These are phyloP conservation scores for Parastagonospora nodorum DNA, from an alignment of 2,329 filamentous ascomycete genomes.

Conservation along the genomic window DNA sequence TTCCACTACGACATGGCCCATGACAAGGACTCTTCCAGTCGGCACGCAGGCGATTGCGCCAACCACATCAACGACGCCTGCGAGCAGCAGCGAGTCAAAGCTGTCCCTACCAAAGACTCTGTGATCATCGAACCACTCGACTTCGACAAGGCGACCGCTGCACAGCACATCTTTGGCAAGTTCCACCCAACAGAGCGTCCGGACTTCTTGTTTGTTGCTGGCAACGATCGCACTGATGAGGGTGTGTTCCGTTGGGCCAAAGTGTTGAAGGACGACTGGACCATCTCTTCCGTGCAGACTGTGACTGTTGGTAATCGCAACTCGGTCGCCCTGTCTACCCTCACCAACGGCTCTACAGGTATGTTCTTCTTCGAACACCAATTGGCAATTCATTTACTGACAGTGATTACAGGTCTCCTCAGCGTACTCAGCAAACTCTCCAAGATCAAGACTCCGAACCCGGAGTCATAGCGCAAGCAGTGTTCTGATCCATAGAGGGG, in stretches of 20 bases:
- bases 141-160: conserved; percentile 86
- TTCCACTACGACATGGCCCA: conserved; percentile 88
- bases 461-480: neutral
- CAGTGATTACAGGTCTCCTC: conserved; percentile 30
- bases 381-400: conserved; percentile 9
- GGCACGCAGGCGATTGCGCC: conserved; percentile 86
- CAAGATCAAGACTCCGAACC: conserved; percentile 18
- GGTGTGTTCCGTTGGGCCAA: conserved; percentile 96
- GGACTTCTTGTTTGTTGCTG: conserved; percentile 88
- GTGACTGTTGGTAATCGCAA: conserved; percentile 86
- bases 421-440: conserved; percentile 35
- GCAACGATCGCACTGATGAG: conserved; percentile 91
- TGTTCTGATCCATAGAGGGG: neutral
- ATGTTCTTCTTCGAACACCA: conserved; percentile 44
- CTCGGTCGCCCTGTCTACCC: conserved; percentile 81
- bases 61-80: conserved; percentile 96
- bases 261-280: conserved; percentile 62
- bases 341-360: conserved; percentile 93
- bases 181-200: conserved; percentile 45
- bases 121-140: conserved; percentile 84
- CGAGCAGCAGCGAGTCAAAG: conserved; percentile 80
- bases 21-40: conserved; percentile 73
- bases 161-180: conserved; percentile 70
- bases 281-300: conserved; percentile 69
- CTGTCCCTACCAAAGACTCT: conserved; percentile 77